Conservation (phyloP, 345 rosid genomes). For the rapeseed (Brassica napus) region DNA sequence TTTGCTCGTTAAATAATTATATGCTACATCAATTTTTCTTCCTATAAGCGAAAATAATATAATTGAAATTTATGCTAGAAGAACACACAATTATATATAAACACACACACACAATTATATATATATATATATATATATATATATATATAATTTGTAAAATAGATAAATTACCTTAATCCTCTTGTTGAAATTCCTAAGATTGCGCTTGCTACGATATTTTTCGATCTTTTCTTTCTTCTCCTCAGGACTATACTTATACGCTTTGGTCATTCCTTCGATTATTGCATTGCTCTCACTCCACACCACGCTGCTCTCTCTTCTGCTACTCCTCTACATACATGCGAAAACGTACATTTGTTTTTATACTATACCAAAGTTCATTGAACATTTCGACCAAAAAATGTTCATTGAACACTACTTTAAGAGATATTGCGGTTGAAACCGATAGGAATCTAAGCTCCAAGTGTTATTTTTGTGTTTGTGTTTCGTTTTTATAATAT, state of each 20-base stretch:
- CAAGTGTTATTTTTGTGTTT: not conserved
- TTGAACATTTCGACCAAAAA: not conserved
- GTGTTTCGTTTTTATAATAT: not conserved
- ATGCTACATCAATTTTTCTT: not conserved
- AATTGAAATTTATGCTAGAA: not conserved
- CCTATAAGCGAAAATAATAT: not conserved
- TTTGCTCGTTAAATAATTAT: not conserved
- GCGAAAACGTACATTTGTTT: constrained; percentile 1
- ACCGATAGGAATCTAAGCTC: not conserved
- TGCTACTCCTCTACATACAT: constrained; percentile 42
- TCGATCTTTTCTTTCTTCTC: constrained; percentile 91
- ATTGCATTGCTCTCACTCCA: constrained; percentile 79
- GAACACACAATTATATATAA: not conserved
- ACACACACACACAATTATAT: not conserved
- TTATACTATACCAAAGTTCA: not conserved
- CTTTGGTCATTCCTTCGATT: constrained; percentile 83
- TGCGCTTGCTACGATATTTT: constrained; percentile 81
- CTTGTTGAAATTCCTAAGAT: constrained; percentile 88
- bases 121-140: too few species aligned
- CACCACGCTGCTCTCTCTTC: constrained; percentile 57
- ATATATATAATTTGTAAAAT: too few species aligned
- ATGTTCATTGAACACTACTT: not conserved
- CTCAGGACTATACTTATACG: constrained; percentile 74
- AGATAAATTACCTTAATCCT: constrained; percentile 71
- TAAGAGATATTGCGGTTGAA: not conserved